phyloP scores from a whole-genome alignment of 2,329 filamentous ascomycete species.

The Madurella fahalii region DNA sequence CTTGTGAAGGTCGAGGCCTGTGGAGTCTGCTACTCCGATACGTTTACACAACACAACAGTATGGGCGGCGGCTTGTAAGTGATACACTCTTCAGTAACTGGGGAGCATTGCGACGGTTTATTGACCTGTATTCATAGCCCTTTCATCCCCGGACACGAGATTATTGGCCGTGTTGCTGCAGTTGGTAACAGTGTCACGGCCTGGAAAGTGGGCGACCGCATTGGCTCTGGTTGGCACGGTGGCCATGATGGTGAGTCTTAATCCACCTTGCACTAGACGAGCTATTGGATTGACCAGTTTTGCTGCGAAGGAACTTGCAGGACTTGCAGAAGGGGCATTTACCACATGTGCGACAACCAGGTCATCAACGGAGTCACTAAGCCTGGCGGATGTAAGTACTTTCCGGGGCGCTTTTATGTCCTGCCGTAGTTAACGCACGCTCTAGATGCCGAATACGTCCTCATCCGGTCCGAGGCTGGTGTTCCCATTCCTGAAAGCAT shows the following conservation, averaged over 20 bases:
- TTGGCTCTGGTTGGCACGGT: conserved; percentile 67
- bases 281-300: background rate
- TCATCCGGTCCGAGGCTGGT: conserved; percentile 50
- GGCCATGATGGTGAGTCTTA: conserved; percentile 45
- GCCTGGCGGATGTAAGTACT: conserved; percentile 58
- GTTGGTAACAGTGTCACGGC: conserved; percentile 47
- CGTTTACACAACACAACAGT: conserved; percentile 30
- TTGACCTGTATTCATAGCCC: conserved; percentile 16
- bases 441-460: conserved; percentile 48
- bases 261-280: background rate
- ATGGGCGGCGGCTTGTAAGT: conserved; percentile 28
- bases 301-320: conserved; percentile 45
- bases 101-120: background rate
- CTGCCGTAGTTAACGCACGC: background rate
- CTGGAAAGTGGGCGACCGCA: conserved; percentile 61
- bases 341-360: conserved; percentile 64
- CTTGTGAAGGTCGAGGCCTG: conserved; percentile 60
- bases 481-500: conserved; percentile 40
- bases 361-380: conserved; percentile 61
- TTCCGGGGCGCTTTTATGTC: background rate
- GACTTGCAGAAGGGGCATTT: conserved; percentile 58
- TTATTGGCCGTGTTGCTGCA: conserved; percentile 55
- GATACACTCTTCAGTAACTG: conserved; percentile 17
- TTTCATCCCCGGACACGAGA: conserved; percentile 54
- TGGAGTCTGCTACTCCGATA: conserved; percentile 57